A percentile compares a stretch with the other conserved stretches of the same genome.
These are phyloP conservation scores for Talaromyces rugulosus DNA, from an alignment of 2,329 filamentous ascomycete species.

Conservation along the genomic window DNA sequence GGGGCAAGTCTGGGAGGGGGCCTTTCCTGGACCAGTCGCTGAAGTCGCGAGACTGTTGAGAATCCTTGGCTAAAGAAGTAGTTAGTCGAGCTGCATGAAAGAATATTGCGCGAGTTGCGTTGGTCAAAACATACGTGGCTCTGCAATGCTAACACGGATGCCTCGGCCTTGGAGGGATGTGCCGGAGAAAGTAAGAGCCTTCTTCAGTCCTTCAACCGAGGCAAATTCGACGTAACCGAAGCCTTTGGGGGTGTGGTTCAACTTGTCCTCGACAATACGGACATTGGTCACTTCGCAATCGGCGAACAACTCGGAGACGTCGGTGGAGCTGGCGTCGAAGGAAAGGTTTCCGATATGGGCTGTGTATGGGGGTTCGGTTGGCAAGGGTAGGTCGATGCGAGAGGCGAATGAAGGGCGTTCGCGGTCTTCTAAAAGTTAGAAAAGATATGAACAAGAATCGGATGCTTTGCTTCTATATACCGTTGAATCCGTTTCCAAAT, in stretches of 20 bases:
- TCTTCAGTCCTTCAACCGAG: slow-evolving; percentile 81
- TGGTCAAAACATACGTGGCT: slow-evolving; percentile 67
- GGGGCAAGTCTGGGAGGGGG: slow-evolving; percentile 71
- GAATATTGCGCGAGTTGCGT: background rate
- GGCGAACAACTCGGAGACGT: slow-evolving; percentile 79
- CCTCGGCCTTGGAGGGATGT: slow-evolving; percentile 79
- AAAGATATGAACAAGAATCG: slow-evolving; percentile 10
- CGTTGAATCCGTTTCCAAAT: slow-evolving; percentile 34
- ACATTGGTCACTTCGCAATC: slow-evolving; percentile 85
- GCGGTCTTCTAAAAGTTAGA: slow-evolving; percentile 27
- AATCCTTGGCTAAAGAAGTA: slow-evolving; percentile 68
- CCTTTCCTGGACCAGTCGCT: slow-evolving; percentile 92
- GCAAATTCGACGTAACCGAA: slow-evolving; percentile 97
- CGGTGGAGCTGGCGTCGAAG: slow-evolving; percentile 82
- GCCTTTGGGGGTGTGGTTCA: slow-evolving; percentile 90
- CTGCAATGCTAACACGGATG: slow-evolving; percentile 91
- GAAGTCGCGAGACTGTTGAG: slow-evolving; percentile 67
- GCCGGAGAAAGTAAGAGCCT: slow-evolving; percentile 79
- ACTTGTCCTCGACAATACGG: slow-evolving; percentile 93
- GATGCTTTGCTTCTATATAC: slow-evolving; percentile 17
- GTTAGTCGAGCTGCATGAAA: slow-evolving; percentile 29
- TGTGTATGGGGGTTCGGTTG: slow-evolving; percentile 88
- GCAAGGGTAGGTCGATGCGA: slow-evolving; percentile 74
- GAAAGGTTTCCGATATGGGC: slow-evolving; percentile 95
- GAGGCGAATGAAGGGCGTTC: slow-evolving; percentile 36